Percentiles rank a stretch among this genome's conserved stretches.
Conservation (phyloP, 495 filamentous ascomycete species). For the Neurospora sp. region DNA sequence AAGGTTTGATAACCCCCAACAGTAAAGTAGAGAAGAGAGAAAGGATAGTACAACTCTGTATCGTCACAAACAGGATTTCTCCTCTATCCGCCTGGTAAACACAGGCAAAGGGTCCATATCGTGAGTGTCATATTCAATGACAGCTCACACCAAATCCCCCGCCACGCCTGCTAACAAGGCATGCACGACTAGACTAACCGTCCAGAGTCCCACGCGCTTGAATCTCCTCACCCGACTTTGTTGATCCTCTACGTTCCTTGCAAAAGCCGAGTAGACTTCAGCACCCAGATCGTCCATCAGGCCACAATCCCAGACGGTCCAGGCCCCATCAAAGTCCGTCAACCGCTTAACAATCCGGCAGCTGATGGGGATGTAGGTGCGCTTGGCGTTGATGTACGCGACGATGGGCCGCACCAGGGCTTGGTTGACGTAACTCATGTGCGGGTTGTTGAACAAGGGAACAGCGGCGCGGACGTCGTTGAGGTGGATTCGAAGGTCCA, state of each 20-base stretch:
- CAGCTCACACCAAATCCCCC: slow-evolving; percentile 52
- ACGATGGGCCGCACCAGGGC: slow-evolving; percentile 93
- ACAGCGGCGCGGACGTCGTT: slow-evolving; percentile 88
- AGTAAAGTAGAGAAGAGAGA: slow-evolving; percentile 2
- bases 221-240: slow-evolving; percentile 75
- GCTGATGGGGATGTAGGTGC: slow-evolving; percentile 87
- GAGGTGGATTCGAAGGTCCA: slow-evolving; percentile 82
- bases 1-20: not conserved
- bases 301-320: slow-evolving; percentile 89
- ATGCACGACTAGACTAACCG: slow-evolving; percentile 78
- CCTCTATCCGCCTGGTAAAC: not conserved
- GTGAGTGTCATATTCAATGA: not conserved
- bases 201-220: slow-evolving; percentile 96
- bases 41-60: not conserved
- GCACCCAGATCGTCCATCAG: slow-evolving; percentile 92
- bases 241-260: slow-evolving; percentile 75
- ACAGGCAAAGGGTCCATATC: not conserved
- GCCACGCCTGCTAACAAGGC: slow-evolving; percentile 94
- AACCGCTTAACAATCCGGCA: slow-evolving; percentile 85
- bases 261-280: slow-evolving; percentile 90
- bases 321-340: slow-evolving; percentile 87
- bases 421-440: slow-evolving; percentile 92
- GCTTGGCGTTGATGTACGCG: slow-evolving; percentile 93
- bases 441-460: slow-evolving; percentile 71
- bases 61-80: not conserved